Evolutionary conservation across 169 alveolate species (phyloP).

Genomic region (Theileria sp.): DNA sequence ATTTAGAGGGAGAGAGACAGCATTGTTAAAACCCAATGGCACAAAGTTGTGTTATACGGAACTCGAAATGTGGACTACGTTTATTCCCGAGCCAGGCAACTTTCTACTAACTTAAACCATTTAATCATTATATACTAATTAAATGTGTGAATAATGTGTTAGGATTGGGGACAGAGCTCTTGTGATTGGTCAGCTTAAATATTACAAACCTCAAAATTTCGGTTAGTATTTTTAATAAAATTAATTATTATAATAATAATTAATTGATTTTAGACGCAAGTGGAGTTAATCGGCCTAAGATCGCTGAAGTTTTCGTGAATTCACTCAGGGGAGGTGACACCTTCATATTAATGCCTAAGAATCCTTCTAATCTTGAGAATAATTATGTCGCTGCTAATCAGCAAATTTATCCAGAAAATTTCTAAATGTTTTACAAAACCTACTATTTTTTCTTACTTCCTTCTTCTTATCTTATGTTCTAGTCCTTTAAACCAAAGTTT

Average conservation of each 20-base stretch:
- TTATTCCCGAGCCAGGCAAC: constrained; percentile 47
- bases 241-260: background rate
- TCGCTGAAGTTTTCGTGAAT: constrained; percentile 29
- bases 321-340: constrained; percentile 23
- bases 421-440: background rate
- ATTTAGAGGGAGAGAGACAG: constrained; percentile 50
- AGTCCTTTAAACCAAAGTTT: constrained; percentile 34
- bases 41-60: constrained; percentile 63
- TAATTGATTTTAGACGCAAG: background rate
- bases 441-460: background rate
- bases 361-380: background rate
- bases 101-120: background rate
- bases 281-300: constrained; percentile 9
- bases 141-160: background rate
- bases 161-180: constrained; percentile 66
- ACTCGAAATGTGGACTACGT: constrained; percentile 56
- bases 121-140: background rate
- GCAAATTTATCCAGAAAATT: constrained; percentile 8
- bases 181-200: constrained; percentile 44
- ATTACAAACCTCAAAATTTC: constrained; percentile 27
- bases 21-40: constrained; percentile 50
- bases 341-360: constrained; percentile 31
- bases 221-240: background rate
- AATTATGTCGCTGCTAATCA: background rate
- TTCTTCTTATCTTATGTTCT: background rate